Evolutionary conservation across 1,139 yeast species (phyloP), one percentile per base, ranked within the genome.

Genomic region (Scheffersomyces titani): DNA sequence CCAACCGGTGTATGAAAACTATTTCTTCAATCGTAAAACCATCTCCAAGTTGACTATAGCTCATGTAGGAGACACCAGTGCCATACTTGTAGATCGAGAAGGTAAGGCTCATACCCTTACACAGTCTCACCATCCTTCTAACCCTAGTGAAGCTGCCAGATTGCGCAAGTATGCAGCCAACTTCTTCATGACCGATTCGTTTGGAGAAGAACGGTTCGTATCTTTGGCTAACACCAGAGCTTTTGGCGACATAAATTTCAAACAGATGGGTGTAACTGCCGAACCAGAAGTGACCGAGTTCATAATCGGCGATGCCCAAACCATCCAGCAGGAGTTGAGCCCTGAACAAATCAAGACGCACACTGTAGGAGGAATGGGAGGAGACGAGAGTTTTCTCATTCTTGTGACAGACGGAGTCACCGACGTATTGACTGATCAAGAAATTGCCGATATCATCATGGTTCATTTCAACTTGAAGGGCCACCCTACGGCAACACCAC

Each of bases 11-110:
- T 70, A 67, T 54, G 82, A 77, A 47, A 77, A 81, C 59, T 86
- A 82, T 65, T 92, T 83, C 74, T 94, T 94, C 78, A 86, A 88
- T 61, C 83, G 88, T 19, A 77, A 80, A 22, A 88, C 91, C n/a
- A 77, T 90, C 19, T 81, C 92, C 40, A 86, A 86, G 64, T 72
- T 94, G 48, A 82, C 91, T 0, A 84, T 93, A 21, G 94, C 96
- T 1, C 99, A 94, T 69, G 88, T 93, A n/a, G 99, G 99, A 3
- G 99, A 94, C 69, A 90, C 98, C 3, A 82, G 91, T 61, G 93
- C 97, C n/a, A 82, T 94, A 5, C 67, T 94, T 22, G 90, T 92
- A 60, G 96, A 89, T 67, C 81, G 81, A 57, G 74, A 80, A 58
- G 98, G 99, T 2, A 77, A 83, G 50, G 97, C 97, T 0, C 93